These are phyloP conservation scores for Coemansia sp. DNA, from an alignment of 192 early-diverging fungal genomes.

Conservation along the genomic window DNA sequence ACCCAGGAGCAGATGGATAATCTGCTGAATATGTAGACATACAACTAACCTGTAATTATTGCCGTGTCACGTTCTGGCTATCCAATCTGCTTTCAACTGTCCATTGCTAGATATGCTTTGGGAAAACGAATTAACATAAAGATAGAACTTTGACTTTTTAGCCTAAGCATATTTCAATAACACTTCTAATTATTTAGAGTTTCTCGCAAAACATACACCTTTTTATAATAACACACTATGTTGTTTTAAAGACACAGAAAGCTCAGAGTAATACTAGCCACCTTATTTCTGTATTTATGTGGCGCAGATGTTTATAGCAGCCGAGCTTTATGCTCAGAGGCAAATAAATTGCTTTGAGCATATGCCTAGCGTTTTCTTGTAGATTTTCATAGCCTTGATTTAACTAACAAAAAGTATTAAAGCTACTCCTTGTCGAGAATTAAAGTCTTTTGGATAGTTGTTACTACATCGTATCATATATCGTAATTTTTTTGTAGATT, in stretches of 20 bases:
- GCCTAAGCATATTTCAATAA: not conserved
- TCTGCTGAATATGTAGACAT: constrained; percentile 19
- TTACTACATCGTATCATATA: no score
- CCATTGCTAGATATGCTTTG: not conserved
- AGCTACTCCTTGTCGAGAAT: no score
- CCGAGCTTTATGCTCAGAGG: no score
- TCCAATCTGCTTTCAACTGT: not conserved
- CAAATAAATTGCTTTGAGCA: no score
- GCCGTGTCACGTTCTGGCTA: not conserved
- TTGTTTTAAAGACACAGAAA: not conserved
- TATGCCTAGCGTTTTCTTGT: no score
- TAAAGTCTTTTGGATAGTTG: no score
- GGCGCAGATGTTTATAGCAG: no score
- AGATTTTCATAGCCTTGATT: no score
- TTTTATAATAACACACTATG: not conserved
- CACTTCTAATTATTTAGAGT: not conserved
- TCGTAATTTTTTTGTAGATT: not conserved
- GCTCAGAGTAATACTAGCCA: not conserved
- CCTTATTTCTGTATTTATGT: not conserved
- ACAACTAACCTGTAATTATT: not conserved
- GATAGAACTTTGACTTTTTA: not conserved
- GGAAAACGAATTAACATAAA: not conserved
- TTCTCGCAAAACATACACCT: not conserved
- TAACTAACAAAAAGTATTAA: no score
- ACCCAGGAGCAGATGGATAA: constrained; percentile 26